These are phyloP conservation scores for Dryas integrifolia DNA, from an alignment of 331 rosid genomes.

Conservation along the genomic window DNA sequence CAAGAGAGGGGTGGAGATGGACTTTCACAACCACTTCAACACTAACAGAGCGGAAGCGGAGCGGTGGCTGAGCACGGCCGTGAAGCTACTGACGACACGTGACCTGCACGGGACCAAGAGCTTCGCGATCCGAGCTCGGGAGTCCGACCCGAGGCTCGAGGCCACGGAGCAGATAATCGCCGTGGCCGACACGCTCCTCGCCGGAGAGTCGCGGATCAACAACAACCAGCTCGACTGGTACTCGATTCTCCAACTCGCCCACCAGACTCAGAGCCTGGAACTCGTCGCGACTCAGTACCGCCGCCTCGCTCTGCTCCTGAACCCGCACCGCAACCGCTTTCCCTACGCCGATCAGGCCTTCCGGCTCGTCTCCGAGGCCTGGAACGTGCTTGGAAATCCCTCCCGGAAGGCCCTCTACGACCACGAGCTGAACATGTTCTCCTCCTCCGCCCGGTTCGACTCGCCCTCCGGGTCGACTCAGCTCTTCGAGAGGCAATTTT, in stretches of 20 bases:
- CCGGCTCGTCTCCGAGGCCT: constrained; percentile 67
- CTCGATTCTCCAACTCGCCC: constrained; percentile 56
- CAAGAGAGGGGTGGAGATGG: not conserved
- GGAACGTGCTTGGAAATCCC: constrained; percentile 68
- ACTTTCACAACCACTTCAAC: constrained; percentile 16
- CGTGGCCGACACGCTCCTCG: constrained; percentile 72
- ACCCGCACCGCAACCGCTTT: constrained; percentile 59
- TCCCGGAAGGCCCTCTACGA: constrained; percentile 59
- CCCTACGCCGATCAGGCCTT: constrained; percentile 67
- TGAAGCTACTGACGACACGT: constrained; percentile 68
- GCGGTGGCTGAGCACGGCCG: constrained; percentile 80
- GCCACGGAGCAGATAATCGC: constrained; percentile 61
- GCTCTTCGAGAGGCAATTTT: constrained; percentile 23
- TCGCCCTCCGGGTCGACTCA: constrained; percentile 23
- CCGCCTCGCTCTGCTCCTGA: constrained; percentile 67
- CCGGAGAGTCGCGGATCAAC: constrained; percentile 60
- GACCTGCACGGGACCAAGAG: constrained; percentile 72
- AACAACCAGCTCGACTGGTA: constrained; percentile 56
- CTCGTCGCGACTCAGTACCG: constrained; percentile 67
- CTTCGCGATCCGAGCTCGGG: constrained; percentile 85
- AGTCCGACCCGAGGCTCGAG: constrained; percentile 70
- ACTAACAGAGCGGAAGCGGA: constrained; percentile 65
- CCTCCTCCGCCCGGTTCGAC: constrained; percentile 19
- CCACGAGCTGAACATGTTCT: constrained; percentile 40
- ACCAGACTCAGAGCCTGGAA: constrained; percentile 60